Conservation (phyloP, 495 filamentous ascomycete genomes). For the Penicillium egyptiacum region DNA sequence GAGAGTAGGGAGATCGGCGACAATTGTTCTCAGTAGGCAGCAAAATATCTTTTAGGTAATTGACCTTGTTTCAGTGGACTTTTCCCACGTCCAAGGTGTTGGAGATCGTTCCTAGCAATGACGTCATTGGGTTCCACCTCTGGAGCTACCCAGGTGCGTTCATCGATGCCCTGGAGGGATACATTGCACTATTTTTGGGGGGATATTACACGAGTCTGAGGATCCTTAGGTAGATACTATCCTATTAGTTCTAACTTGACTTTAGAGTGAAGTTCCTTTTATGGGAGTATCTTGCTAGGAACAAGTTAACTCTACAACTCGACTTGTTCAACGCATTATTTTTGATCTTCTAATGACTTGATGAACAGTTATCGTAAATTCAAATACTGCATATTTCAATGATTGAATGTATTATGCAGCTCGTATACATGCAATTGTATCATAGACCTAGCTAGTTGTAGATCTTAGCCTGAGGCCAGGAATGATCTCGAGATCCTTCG, state of each 20-base stretch:
- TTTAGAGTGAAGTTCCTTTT: not conserved
- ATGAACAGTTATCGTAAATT: not conserved
- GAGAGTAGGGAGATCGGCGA: not conserved
- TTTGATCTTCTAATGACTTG: not conserved
- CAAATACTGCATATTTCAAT: not conserved
- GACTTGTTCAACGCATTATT: not conserved
- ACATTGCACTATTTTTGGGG: no score
- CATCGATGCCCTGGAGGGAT: not conserved
- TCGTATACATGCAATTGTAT: not conserved
- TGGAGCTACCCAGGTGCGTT: not conserved
- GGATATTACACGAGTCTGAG: no score
- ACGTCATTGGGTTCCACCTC: constrained; percentile 20
- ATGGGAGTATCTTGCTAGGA: not conserved
- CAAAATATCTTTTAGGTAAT: not conserved
- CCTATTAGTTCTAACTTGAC: not conserved
- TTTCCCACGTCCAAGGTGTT: constrained; percentile 19
- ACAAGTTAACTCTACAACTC: no score
- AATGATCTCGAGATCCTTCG: constrained; percentile 49
- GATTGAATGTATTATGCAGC: not conserved
- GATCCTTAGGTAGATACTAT: no score
- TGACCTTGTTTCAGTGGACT: not conserved
- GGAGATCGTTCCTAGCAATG: constrained; percentile 21
- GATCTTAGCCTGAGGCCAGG: constrained; percentile 46
- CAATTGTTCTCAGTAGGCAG: constrained; percentile 11
- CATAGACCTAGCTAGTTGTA: constrained; percentile 36